Base-by-base conservation (phyloP, 1,139 yeast species). In the Hansenula lynferdii region DNA sequence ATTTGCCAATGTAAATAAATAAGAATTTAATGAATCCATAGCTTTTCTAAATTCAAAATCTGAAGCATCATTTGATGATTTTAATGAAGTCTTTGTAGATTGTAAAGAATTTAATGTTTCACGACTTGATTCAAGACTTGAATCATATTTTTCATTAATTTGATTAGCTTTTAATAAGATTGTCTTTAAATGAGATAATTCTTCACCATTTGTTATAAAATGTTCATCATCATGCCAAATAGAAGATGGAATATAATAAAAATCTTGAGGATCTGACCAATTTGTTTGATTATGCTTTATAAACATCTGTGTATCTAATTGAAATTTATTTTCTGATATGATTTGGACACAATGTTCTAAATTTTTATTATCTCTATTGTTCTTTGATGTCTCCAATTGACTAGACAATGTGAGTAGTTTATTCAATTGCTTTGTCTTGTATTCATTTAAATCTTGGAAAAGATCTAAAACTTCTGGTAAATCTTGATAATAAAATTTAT, bases 161-260 rank as follows among this genome's bases (percentile, higher is more conserved):
- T 64, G 52, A 35, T 74, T 66, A 6, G 82, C 67, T 34, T 65
- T 58, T 37, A 75, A 74, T 43, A 92, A 67, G 40, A 70, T 65
- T 43, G 74, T 72, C 54, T 84, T 80, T 55, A 92, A 67, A 37
- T 72, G 77, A 15, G 79, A 71, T 47, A 87, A 67, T 50, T 87
- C 92, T 2, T 74, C 73, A 30, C 76, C 80, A 25, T 67, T 64
- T 16, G 74, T 72, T 2, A 77, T 72, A 64, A 92, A 77, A 34
- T 76, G 69, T 47, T 89, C 96, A 60, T 92, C 97, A 55, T 92
- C 98, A 61, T 90, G 97, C 98, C 98, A 94, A 35, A 94, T 84
- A 25, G 90, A 80, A 29, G 95, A 81, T 1, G 97, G 97, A 48
- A 86, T 75, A 54, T 83, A 94, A 49, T 77, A 74, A 56, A 83